Evolutionary conservation across 1,139 yeast species (phyloP).

Genomic region (Nakaseomyces bracarensis): DNA sequence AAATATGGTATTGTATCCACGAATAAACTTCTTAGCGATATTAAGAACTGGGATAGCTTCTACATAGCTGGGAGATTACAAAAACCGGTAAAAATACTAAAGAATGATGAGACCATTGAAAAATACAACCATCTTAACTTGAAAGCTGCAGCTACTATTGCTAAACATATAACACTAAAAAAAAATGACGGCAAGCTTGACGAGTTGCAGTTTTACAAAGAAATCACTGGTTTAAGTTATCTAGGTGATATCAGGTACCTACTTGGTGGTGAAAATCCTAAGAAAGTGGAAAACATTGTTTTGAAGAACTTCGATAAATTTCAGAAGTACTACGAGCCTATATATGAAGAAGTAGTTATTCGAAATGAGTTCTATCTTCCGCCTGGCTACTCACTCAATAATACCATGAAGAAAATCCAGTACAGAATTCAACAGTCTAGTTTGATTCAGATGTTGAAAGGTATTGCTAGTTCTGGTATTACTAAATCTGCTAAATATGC

Average conservation of each 20-base stretch:
- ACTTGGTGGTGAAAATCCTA: constrained; percentile 86
- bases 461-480: constrained; percentile 80
- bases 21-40: constrained; percentile 53
- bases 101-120: constrained; percentile 52
- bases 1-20: constrained; percentile 82
- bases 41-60: constrained; percentile 73
- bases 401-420: constrained; percentile 38
- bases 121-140: constrained; percentile 70
- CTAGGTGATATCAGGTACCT: constrained; percentile 85
- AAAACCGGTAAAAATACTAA: constrained; percentile 77
- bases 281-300: constrained; percentile 80
- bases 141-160: constrained; percentile 68
- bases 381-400: constrained; percentile 33
- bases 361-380: constrained; percentile 33
- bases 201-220: constrained; percentile 61
- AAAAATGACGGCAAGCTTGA: constrained; percentile 38
- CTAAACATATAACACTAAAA: constrained; percentile 46
- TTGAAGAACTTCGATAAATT: constrained; percentile 63
- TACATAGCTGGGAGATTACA: constrained; percentile 91
- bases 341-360: constrained; percentile 40
- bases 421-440: constrained; percentile 64
- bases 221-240: constrained; percentile 75
- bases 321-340: constrained; percentile 62
- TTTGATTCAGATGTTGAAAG: constrained; percentile 68
- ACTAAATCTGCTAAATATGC: constrained; percentile 68